phyloP scores from a whole-genome alignment of 1,139 yeast species.

The Hansenula lynferdii region DNA sequence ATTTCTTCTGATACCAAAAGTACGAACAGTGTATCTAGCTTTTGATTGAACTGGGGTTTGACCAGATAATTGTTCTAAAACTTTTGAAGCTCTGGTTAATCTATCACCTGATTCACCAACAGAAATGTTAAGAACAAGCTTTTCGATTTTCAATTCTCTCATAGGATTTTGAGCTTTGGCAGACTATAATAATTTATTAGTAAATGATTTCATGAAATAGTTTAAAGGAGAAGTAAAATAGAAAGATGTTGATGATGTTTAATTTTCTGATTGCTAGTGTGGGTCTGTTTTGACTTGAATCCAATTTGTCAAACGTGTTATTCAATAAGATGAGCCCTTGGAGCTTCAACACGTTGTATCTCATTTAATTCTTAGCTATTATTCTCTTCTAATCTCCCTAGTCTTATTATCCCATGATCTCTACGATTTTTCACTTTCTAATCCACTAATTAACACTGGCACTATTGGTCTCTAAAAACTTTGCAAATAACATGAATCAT shows the following conservation, averaged over 20 bases:
- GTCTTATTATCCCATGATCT: too few relatives aligned
- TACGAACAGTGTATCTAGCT: constrained; percentile 99
- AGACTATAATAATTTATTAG: constrained; percentile 24
- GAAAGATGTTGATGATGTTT: neutral
- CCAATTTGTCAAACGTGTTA: too few relatives aligned
- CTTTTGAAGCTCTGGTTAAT: constrained; percentile 99
- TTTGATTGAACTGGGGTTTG: constrained; percentile 99
- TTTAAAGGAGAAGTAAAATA: too few relatives aligned
- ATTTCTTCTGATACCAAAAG: constrained; percentile 99
- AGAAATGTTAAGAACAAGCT: constrained; percentile 98
- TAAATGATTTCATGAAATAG: neutral
- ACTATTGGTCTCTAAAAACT: neutral
- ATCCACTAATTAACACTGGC: too few relatives aligned
- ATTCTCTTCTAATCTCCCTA: too few relatives aligned
- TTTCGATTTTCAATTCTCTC: constrained; percentile 99
- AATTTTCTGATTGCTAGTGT: too few relatives aligned
- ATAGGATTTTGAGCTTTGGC: constrained; percentile 63
- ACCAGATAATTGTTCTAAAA: constrained; percentile 99
- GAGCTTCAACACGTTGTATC: too few relatives aligned
- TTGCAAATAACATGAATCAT: too few relatives aligned
- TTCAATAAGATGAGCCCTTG: too few relatives aligned
- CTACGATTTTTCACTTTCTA: too few relatives aligned
- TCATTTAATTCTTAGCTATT: too few relatives aligned
- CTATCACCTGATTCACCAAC: constrained; percentile 99
- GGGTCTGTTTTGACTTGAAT: too few relatives aligned